Base-by-base conservation (phyloP, 257 asterid genomes). In the Solanum medicagineum region DNA sequence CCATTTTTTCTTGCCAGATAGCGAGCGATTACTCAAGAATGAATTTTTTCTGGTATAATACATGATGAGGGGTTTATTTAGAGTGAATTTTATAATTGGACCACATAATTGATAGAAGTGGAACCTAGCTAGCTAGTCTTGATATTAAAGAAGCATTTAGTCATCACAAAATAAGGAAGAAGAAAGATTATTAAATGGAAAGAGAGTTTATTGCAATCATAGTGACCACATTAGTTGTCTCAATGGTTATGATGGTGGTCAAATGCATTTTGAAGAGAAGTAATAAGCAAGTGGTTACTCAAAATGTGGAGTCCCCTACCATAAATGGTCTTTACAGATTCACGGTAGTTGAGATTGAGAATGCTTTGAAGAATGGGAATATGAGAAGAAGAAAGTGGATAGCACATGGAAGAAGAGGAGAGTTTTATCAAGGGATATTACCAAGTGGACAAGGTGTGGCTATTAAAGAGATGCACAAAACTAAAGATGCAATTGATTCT, bases 371-470 rank as follows among this genome's bases (percentile, higher is more conserved):
- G 2, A 75, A 88, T 51, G 89, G 90, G 0, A 70, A 36, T 74
- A 47, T 74, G 59, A 74, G 59, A 74, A 74, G 12, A 49, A 93
- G 89, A 88, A 88, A 84, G 77, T 91, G 86, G 88, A 89, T 93
- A 0, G 98, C 93, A 54, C 91, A 93, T 53, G 98, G 98, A 70
- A 93, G 98, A 80, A 95, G 94, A 9, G 97, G 98, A 60, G 85
- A 84, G 54, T 97, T 95, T 14, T 95, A 85, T 90, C 89, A 93
- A 84, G 98, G 97, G 68, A 87, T 91, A 87, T 90, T 93, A 56
- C 98, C 97, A 1, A 95, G 97, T 45, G 98, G 98, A 85, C 97
- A 95, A 29, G 81, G 83, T 22, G 97, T 95, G 56, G 98, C 97
- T 13, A 91, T 93, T 86, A 95, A 95, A 88, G 96, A 93, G 40